Percentiles rank a stretch among this genome's conserved stretches.
Conservation (phyloP, 2,329 filamentous ascomycete genomes). For the Orbilia blumenaviensis region DNA sequence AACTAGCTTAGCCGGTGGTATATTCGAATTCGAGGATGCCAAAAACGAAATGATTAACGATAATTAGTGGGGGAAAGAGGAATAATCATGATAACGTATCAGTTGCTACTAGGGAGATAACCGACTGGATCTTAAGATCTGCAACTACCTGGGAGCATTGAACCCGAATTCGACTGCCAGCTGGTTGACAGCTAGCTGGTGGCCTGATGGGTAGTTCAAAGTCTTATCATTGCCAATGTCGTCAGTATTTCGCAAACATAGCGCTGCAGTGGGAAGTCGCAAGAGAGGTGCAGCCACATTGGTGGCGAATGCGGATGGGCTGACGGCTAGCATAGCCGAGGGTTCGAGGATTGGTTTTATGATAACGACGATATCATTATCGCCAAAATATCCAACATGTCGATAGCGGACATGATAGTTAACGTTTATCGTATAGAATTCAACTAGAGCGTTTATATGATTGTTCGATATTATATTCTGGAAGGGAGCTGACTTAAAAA, state of each 20-base stretch:
- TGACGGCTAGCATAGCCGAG: slow-evolving; percentile 5
- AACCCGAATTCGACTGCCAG: neutral
- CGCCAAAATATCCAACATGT: neutral
- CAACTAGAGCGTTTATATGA: neutral
- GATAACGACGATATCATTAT: neutral
- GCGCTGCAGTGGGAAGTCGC: neutral
- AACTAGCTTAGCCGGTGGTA: neutral
- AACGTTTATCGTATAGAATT: neutral
- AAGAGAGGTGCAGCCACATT: slow-evolving; percentile 6
- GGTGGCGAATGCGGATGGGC: slow-evolving; percentile 4
- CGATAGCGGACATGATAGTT: neutral
- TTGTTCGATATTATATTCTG: neutral
- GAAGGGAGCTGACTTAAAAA: slow-evolving; percentile 11
- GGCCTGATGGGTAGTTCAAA: slow-evolving; percentile 2
- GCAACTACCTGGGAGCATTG: neutral
- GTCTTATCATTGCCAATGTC: slow-evolving; percentile 25
- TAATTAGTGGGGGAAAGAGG: neutral
- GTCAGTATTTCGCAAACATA: slow-evolving; percentile 23
- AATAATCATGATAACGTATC: neutral
- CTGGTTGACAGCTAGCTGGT: neutral
- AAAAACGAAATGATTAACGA: neutral
- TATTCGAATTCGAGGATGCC: neutral
- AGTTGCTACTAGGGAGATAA: slow-evolving; percentile 3
- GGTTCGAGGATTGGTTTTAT: neutral
- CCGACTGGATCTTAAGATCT: slow-evolving; percentile 13